Percentiles rank a stretch among this genome's conserved stretches.
phyloP scores from a whole-genome alignment of 768 basidiomycete species.

The Clitopilus passeckerianus region DNA sequence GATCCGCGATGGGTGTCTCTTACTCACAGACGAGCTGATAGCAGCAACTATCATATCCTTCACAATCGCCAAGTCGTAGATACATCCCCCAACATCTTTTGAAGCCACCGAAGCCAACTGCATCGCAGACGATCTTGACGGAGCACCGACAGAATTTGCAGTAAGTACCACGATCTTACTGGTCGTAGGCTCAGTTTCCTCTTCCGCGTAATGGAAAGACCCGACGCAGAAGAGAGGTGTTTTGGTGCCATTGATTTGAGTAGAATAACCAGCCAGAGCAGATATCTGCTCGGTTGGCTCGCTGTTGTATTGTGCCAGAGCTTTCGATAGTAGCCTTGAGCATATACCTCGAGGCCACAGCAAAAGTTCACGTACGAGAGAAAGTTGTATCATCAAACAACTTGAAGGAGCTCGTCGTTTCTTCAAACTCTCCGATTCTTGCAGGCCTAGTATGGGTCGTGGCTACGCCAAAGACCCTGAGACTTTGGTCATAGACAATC shows the following conservation, averaged over 20 bases:
- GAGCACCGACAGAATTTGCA: slow-evolving; percentile 20
- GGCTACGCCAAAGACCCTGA: slow-evolving; percentile 62
- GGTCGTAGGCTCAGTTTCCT: slow-evolving; percentile 43
- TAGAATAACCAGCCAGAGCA: slow-evolving; percentile 36
- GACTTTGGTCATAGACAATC: slow-evolving; percentile 52
- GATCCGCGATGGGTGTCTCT: neutral
- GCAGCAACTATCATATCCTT: slow-evolving; percentile 57
- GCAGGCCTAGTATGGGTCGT: slow-evolving; percentile 51
- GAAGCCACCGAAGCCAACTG: slow-evolving; percentile 38
- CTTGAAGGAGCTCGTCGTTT: slow-evolving; percentile 52
- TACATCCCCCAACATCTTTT: slow-evolving; percentile 53
- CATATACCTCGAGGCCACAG: neutral
- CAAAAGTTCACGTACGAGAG: slow-evolving; percentile 38
- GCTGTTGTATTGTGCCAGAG: slow-evolving; percentile 42
- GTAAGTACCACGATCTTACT: slow-evolving; percentile 63
- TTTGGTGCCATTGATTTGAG: slow-evolving; percentile 20
- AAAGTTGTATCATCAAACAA: slow-evolving; percentile 64
- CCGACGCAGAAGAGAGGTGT: slow-evolving; percentile 48
- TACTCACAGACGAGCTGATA: slow-evolving; percentile 70
- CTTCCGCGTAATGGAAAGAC: slow-evolving; percentile 31
- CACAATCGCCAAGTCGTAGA: slow-evolving; percentile 55
- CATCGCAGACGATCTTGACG: slow-evolving; percentile 16
- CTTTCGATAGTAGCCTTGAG: slow-evolving; percentile 19
- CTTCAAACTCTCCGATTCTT: slow-evolving; percentile 46
- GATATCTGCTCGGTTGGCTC: slow-evolving; percentile 60